Percentiles rank a stretch among this genome's conserved stretches.
These are phyloP conservation scores for Tolypocladium capitatum DNA, from an alignment of 2,329 filamentous ascomycete species.

Conservation along the genomic window DNA sequence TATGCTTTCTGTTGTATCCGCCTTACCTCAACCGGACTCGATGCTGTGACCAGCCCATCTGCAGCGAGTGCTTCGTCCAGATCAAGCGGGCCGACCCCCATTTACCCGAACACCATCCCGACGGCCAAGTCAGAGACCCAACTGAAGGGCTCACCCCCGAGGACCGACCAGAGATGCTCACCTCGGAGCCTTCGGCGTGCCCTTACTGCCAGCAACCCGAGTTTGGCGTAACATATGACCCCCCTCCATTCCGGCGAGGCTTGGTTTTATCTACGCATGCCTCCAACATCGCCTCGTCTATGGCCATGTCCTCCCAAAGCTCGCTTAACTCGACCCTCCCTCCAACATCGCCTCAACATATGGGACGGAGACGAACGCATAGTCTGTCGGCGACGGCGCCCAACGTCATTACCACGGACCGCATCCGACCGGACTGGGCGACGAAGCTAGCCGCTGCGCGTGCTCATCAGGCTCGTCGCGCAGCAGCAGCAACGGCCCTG, in stretches of 20 bases:
- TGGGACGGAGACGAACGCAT: slow-evolving; percentile 34
- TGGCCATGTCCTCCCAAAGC: slow-evolving; percentile 77
- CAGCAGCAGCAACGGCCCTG: slow-evolving; percentile 83
- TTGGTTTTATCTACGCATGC: slow-evolving; percentile 51
- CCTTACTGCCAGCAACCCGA: slow-evolving; percentile 93
- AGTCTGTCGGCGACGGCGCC: slow-evolving; percentile 70
- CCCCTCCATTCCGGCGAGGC: slow-evolving; percentile 78
- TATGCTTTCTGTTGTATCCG: slow-evolving; percentile 93
- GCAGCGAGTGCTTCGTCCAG: slow-evolving; percentile 97
- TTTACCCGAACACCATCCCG: slow-evolving; percentile 63
- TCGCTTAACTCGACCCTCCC: slow-evolving; percentile 53
- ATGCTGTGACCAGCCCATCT: slow-evolving; percentile 92
- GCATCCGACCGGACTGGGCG: slow-evolving; percentile 86
- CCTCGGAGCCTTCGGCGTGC: slow-evolving; percentile 83
- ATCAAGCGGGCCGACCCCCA: slow-evolving; percentile 92
- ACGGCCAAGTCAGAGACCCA: slow-evolving; percentile 24
- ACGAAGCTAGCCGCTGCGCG: slow-evolving; percentile 77
- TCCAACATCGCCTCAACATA: slow-evolving; percentile 22
- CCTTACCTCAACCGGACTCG: slow-evolving; percentile 87
- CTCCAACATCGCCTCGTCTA: slow-evolving; percentile 25
- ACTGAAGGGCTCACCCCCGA: slow-evolving; percentile 28
- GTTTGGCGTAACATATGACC: slow-evolving; percentile 89
- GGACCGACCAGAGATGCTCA: slow-evolving; percentile 50
- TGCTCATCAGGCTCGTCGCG: slow-evolving; percentile 70
- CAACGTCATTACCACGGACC: slow-evolving; percentile 83